Base-by-base conservation (phyloP, 306 rosid genomes). In the Corylus americana region DNA sequence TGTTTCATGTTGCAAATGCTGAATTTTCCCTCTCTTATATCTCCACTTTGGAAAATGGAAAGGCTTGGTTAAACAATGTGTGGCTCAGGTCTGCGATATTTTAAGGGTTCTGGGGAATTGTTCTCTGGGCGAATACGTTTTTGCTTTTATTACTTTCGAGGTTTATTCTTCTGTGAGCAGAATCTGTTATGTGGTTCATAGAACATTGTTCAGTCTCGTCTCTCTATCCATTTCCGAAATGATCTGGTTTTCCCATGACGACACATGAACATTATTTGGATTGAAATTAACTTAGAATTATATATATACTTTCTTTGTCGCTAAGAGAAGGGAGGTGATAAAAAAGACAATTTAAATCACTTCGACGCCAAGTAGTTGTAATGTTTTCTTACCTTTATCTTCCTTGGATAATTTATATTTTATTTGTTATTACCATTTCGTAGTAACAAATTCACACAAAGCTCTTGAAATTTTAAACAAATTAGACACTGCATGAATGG, bases 1-100 rank as follows among this genome's bases (percentile, higher is more conserved):
- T 59, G 49, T 80, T 68, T 71, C 14, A 58, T 48, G 66, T 50
- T 78, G 76, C 13, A 54, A 61, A 55, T 55, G 55, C 75, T 58
- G 22, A 27, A 25, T 59, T 11, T 25, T 59, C 66, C 10, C 37
- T 55, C 25, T 18, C 71, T 39, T 5, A 8, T 39, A 7, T n/a
- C 12, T 62, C 35, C 44, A 62, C 39, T 13, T 27, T 12, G 69
- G 66, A 9, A 35, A 12, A 62, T 29, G 1, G 12, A 49, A 22
- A 13, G 9, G 7, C n/a, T 58, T 58, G 64, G 14, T 29, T 62
- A 18, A 27, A 29, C 64, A 39, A 37, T 67, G 1, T 18, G 9
- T 39, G 22, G 71, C 39, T 67, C 71, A 16, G 50, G n/a, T 67
- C 71, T 12, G 5, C 7, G 0, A 1, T 16, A 14, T 8, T 59